Percentiles rank a stretch among this genome's conserved stretches.
Conservation (phyloP, 148 eudicot species). For the Camellia lanceoleosa region DNA sequence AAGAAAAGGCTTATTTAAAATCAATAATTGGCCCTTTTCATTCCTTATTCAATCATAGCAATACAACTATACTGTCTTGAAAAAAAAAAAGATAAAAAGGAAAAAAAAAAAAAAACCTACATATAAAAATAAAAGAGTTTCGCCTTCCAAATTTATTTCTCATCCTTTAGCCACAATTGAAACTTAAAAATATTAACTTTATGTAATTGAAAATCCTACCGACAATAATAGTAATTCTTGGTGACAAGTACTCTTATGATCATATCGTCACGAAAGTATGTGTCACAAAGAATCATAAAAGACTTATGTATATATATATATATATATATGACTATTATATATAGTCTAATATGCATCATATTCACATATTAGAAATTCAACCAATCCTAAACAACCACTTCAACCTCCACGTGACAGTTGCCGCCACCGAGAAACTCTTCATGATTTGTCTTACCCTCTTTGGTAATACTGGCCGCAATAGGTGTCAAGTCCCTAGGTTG, state of each 20-base stretch:
- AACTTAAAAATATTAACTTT: neutral
- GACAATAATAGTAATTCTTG: neutral
- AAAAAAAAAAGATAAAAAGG: neutral
- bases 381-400: constrained; percentile 11
- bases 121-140: neutral
- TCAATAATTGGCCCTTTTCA: neutral
- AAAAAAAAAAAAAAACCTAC: neutral
- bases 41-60: neutral
- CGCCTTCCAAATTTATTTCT: neutral
- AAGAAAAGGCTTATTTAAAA: neutral
- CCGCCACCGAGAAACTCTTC: neutral
- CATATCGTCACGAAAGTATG: neutral
- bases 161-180: neutral
- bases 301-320: neutral
- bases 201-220: neutral
- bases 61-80: neutral
- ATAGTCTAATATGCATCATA: constrained; percentile 3
- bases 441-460: neutral
- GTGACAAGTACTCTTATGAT: neutral
- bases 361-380: constrained; percentile 9
- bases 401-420: neutral
- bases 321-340: neutral
- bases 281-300: constrained; percentile 6
- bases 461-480: constrained; percentile 41
- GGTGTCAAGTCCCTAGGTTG: constrained; percentile 60